phyloP scores from a whole-genome alignment of 2,329 filamentous ascomycete species.

The Colletotrichum truncatum region DNA sequence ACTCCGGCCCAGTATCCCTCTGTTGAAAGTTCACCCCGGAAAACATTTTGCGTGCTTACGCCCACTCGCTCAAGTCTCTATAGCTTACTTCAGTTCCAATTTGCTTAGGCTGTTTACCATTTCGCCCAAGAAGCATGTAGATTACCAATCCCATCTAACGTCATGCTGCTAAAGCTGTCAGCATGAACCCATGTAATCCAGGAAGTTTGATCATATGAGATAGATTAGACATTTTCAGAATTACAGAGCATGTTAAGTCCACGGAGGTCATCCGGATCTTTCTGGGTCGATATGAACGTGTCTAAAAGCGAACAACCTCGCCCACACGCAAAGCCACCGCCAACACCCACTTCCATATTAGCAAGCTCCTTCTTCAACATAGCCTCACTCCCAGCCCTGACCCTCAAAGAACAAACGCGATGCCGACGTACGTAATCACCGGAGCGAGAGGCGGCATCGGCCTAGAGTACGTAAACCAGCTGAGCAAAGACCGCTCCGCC shows the following conservation, averaged over 20 bases:
- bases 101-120: not conserved
- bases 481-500: conserved; percentile 40
- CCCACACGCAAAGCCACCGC: not conserved
- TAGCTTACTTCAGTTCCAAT: too few species aligned
- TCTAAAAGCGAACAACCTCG: too few species aligned
- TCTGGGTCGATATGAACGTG: too few species aligned
- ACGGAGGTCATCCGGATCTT: too few species aligned
- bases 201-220: too few species aligned
- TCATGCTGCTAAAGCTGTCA: not conserved
- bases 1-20: too few species aligned
- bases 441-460: conserved; percentile 41
- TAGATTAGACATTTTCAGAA: too few species aligned
- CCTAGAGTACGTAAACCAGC: conserved; percentile 42
- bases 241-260: too few species aligned
- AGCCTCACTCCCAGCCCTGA: too few species aligned
- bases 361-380: not conserved
- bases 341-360: not conserved
- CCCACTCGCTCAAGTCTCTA: too few species aligned
- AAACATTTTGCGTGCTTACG: not conserved
- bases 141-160: not conserved
- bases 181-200: not conserved
- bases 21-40: not conserved
- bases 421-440: conserved; percentile 44
- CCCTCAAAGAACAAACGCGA: conserved; percentile 13
- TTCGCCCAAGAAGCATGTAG: not conserved